Evolutionary conservation across 169 alveolate species (phyloP).

Genomic region (Prorocentrum cordatum): DNA sequence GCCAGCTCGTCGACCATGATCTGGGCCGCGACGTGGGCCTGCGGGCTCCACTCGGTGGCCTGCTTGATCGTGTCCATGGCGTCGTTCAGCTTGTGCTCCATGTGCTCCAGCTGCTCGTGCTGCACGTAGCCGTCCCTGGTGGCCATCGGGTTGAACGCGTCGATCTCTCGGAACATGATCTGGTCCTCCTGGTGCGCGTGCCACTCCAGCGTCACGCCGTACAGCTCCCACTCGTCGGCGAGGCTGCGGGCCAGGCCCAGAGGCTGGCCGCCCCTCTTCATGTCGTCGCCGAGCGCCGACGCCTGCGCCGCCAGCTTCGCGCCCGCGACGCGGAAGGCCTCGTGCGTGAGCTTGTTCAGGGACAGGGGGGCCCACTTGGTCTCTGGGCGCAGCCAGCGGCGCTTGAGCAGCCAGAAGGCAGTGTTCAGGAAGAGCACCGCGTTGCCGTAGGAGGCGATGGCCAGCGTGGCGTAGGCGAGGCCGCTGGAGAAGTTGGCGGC

Average conservation of each 20-base stretch:
- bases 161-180: not conserved
- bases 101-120: not conserved
- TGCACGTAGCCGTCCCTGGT: not conserved
- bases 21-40: not conserved
- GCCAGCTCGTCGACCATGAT: not conserved
- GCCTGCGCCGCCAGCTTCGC: not conserved
- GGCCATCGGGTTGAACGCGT: not conserved
- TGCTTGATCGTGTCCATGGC: not conserved
- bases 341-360: not conserved
- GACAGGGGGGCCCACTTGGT: not conserved
- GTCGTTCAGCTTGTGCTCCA: not conserved
- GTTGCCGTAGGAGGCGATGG: not conserved
- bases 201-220: not conserved
- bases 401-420: not conserved
- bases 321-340: not conserved
- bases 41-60: not conserved
- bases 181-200: not conserved
- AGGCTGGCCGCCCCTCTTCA: no score
- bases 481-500: not conserved
- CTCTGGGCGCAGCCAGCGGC: not conserved
- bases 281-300: not conserved
- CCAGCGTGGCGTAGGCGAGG: not conserved
- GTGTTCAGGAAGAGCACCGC: not conserved
- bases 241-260: not conserved
- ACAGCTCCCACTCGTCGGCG: not conserved